Conservation (phyloP, 2,329 filamentous ascomycete genomes). For the Ceratocystis variospora region DNA sequence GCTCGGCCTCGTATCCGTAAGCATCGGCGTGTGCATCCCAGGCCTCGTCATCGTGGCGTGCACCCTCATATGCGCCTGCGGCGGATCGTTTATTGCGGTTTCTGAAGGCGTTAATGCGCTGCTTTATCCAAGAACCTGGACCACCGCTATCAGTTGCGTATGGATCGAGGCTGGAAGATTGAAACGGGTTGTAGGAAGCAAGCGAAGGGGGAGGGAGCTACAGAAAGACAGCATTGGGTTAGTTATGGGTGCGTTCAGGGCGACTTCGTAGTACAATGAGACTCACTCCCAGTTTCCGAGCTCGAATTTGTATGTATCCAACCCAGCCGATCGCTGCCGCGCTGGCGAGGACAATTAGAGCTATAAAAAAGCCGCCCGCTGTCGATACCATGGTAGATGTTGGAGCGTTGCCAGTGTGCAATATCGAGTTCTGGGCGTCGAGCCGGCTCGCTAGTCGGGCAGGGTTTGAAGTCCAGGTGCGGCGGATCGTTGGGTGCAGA, state of each 20-base stretch:
- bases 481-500: neutral
- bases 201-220: constrained; percentile 57
- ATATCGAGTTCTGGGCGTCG: neutral
- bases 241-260: neutral
- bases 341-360: constrained; percentile 50
- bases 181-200: constrained; percentile 59
- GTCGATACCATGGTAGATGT: constrained; percentile 16
- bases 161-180: constrained; percentile 34
- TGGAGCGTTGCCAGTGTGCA: neutral
- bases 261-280: neutral
- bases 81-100: constrained; percentile 53
- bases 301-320: constrained; percentile 56
- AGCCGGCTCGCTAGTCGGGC: neutral
- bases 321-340: constrained; percentile 50
- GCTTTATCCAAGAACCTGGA: constrained; percentile 58
- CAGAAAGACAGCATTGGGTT: neutral
- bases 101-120: constrained; percentile 49
- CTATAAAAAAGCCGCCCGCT: constrained; percentile 54
- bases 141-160: constrained; percentile 36
- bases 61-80: constrained; percentile 55
- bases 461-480: neutral
- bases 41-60: constrained; percentile 53
- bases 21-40: constrained; percentile 64
- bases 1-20: constrained; percentile 33
- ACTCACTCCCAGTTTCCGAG: constrained; percentile 55